These are phyloP conservation scores for Plantago major DNA, from an alignment of 257 asterid species.

Conservation along the genomic window DNA sequence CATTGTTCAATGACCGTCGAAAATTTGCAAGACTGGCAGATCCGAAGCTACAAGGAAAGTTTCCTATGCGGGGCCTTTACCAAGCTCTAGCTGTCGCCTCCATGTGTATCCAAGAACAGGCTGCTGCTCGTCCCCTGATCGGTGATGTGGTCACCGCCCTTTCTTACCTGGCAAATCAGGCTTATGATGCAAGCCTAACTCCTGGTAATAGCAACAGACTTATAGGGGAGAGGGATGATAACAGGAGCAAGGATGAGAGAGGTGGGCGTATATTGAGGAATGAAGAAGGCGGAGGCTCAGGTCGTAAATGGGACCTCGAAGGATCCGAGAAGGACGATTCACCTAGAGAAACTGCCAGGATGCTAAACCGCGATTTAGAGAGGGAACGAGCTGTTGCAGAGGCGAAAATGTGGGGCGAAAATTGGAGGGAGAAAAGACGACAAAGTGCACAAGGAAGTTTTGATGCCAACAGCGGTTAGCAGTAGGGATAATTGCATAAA, in stretches of 20 bases:
- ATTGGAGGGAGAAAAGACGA: slow-evolving; percentile 78
- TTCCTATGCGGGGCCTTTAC: slow-evolving; percentile 83
- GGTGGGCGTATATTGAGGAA: slow-evolving; percentile 54
- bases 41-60: slow-evolving; percentile 76
- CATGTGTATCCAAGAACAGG: slow-evolving; percentile 96
- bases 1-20: slow-evolving; percentile 80
- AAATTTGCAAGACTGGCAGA: slow-evolving; percentile 82
- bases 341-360: slow-evolving; percentile 63
- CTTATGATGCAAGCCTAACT: slow-evolving; percentile 44
- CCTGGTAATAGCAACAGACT: slow-evolving; percentile 31
- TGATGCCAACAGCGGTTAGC: slow-evolving; percentile 53
- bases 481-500: background rate
- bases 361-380: slow-evolving; percentile 65
- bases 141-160: slow-evolving; percentile 97
- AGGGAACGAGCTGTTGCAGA: slow-evolving; percentile 96
- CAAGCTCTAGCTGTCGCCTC: slow-evolving; percentile 99
- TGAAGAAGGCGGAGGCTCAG: slow-evolving; percentile 76
- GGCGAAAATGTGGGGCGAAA: slow-evolving; percentile 99
- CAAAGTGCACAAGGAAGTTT: slow-evolving; percentile 64
- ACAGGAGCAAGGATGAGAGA: slow-evolving; percentile 44
- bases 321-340: slow-evolving; percentile 82
- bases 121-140: slow-evolving; percentile 92
- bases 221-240: slow-evolving; percentile 38
- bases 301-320: slow-evolving; percentile 70
- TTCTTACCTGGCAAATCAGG: slow-evolving; percentile 85